Evolutionary conservation across 805 yeast species (phyloP).

Genomic region (Yamadazyma sp.): DNA sequence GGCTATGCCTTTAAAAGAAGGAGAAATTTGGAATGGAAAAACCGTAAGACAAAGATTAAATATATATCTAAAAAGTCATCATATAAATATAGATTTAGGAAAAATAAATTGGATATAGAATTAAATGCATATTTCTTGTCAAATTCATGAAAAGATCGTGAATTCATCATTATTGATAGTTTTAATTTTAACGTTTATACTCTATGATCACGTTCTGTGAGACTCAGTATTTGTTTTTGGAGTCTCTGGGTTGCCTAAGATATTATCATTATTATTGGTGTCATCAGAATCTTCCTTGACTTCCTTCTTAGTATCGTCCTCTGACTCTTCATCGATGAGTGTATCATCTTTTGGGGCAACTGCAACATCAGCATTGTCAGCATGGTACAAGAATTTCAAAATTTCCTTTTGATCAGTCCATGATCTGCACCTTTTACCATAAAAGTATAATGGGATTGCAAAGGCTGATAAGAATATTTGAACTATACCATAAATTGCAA

Average conservation of each 20-base stretch:
- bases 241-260: constrained; percentile 2
- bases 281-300: neutral
- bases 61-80: constrained; percentile 26
- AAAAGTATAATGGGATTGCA: constrained; percentile 51
- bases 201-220: no score
- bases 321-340: neutral
- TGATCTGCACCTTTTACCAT: constrained; percentile 48
- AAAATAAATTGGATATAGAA: constrained; percentile 6
- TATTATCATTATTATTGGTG: neutral
- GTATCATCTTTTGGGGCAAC: constrained; percentile 3
- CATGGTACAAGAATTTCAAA: constrained; percentile 34
- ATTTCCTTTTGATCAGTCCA: constrained; percentile 51
- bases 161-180: no score
- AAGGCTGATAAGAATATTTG: constrained; percentile 47
- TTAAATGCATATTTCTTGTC: constrained; percentile 2
- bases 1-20: constrained; percentile 56
- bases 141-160: no score
- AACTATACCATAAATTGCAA: constrained; percentile 50
- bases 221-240: no score
- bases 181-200: no score
- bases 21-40: constrained; percentile 60
- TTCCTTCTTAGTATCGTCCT: neutral
- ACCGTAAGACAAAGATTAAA: constrained; percentile 43
- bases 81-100: neutral
- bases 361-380: constrained; percentile 9